phyloP scores from a whole-genome alignment of 2,329 filamentous ascomycete species.

The Metarhizium anisopliae region DNA sequence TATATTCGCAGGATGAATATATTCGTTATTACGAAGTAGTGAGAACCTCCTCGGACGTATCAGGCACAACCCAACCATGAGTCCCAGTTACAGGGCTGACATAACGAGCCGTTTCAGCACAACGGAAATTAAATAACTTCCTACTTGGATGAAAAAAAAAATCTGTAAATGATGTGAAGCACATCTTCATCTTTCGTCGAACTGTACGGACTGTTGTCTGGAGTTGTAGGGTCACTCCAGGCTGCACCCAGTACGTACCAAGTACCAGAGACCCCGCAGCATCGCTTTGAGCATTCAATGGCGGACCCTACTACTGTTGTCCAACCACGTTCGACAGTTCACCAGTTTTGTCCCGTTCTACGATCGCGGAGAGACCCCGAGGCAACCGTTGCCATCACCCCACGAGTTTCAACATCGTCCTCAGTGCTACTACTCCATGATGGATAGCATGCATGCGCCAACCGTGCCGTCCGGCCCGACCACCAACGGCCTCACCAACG shows the following conservation, averaged over 20 bases:
- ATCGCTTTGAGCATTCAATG: neutral
- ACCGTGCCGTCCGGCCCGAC: constrained; percentile 66
- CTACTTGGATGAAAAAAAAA: too few species aligned
- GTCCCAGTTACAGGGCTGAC: too few species aligned
- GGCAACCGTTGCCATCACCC: neutral
- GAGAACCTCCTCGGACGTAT: too few species aligned
- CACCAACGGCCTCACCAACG: constrained; percentile 50
- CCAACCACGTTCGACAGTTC: neutral
- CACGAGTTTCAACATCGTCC: neutral
- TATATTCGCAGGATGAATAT: too few species aligned
- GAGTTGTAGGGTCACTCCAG: neutral
- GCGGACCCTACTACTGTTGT: neutral
- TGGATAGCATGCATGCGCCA: constrained; percentile 50
- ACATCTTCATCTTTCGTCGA: too few species aligned
- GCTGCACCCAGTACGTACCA: neutral
- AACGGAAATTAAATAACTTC: too few species aligned
- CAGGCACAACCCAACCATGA: too few species aligned
- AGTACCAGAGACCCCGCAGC: neutral
- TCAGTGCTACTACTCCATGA: constrained; percentile 18
- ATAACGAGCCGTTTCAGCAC: too few species aligned
- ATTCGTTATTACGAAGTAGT: too few species aligned
- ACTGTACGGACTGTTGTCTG: neutral
- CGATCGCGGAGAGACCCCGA: neutral
- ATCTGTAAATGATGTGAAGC: too few species aligned
- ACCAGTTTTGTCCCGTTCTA: neutral